These are phyloP conservation scores for Coriaria nepalensis DNA, from an alignment of 306 rosid genomes.

Conservation along the genomic window DNA sequence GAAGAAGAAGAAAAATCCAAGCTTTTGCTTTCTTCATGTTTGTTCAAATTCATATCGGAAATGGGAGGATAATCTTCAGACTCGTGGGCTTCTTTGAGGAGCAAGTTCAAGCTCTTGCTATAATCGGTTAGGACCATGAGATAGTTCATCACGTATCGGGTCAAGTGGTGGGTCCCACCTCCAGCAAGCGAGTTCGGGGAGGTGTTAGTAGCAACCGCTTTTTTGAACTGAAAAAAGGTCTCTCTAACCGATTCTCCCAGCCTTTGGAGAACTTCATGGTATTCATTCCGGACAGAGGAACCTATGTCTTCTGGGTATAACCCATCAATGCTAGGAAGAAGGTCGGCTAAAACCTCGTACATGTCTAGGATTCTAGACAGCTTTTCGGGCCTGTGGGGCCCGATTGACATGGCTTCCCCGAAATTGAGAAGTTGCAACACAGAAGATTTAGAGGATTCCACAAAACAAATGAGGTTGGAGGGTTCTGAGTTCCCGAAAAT, in stretches of 20 bases:
- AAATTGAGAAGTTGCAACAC: slow-evolving; percentile 80
- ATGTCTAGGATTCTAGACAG: slow-evolving; percentile 70
- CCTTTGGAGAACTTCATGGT: slow-evolving; percentile 58
- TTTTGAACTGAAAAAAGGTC: slow-evolving; percentile 55
- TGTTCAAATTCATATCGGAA: slow-evolving; percentile 44
- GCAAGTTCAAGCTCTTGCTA: slow-evolving; percentile 43
- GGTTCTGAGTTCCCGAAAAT: slow-evolving; percentile 53
- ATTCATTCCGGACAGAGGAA: slow-evolving; percentile 49
- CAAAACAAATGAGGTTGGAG: slow-evolving; percentile 41
- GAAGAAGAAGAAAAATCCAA: slow-evolving; percentile 21
- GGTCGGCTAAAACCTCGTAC: slow-evolving; percentile 74
- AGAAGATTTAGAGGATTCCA: slow-evolving; percentile 73
- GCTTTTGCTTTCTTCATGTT: slow-evolving; percentile 31
- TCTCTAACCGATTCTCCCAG: slow-evolving; percentile 60
- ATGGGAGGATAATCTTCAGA: slow-evolving; percentile 31
- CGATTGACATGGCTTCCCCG: slow-evolving; percentile 81
- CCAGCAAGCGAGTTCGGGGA: slow-evolving; percentile 52
- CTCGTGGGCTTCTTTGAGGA: slow-evolving; percentile 37
- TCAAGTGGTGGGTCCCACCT: slow-evolving; percentile 80
- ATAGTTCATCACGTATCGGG: slow-evolving; percentile 84
- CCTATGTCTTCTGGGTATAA: slow-evolving; percentile 56
- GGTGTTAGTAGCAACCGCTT: slow-evolving; percentile 56
- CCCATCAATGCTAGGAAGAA: slow-evolving; percentile 51
- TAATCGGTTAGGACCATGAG: slow-evolving; percentile 59
- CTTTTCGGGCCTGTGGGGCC: slow-evolving; percentile 85